phyloP scores from a whole-genome alignment of 805 yeast genomes.

The Saccharomycopsis sp. region DNA sequence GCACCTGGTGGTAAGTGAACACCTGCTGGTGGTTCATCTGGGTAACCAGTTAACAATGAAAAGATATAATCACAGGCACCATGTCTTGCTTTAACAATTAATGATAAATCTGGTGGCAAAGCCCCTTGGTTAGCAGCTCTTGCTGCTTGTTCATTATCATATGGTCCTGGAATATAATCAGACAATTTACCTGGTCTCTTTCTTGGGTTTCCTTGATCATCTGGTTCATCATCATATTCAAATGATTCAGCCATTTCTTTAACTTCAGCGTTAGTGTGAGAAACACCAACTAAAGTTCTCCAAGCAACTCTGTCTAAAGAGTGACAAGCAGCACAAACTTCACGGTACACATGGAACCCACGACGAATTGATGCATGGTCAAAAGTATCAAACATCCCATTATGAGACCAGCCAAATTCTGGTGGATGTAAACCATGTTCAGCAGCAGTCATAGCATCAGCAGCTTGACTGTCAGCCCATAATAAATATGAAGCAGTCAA shows the following conservation, averaged over 20 bases:
- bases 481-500: slow-evolving; percentile 73
- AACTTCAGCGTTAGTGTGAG: slow-evolving; percentile 86
- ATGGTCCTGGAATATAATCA: slow-evolving; percentile 91
- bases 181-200: slow-evolving; percentile 98
- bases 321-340: slow-evolving; percentile 99
- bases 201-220: slow-evolving; percentile 87
- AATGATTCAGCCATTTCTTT: slow-evolving; percentile 92
- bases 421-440: slow-evolving; percentile 99
- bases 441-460: slow-evolving; percentile 96
- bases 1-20: slow-evolving; percentile 86
- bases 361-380: slow-evolving; percentile 96
- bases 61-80: slow-evolving; percentile 96
- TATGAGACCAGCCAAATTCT: slow-evolving; percentile 87
- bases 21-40: slow-evolving; percentile 98
- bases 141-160: slow-evolving; percentile 97
- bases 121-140: slow-evolving; percentile 99
- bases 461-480: slow-evolving; percentile 79
- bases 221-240: slow-evolving; percentile 98
- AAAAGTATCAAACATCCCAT: slow-evolving; percentile 82
- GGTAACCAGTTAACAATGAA: slow-evolving; percentile 93
- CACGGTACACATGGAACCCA: slow-evolving; percentile 98
- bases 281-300: slow-evolving; percentile 96
- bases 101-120: slow-evolving; percentile 93
- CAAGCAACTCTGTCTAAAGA: slow-evolving; percentile 95
- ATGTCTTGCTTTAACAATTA: slow-evolving; percentile 98